phyloP scores from a whole-genome alignment of 2,329 filamentous ascomycete genomes.

The Ceratocystis huliohia region DNA sequence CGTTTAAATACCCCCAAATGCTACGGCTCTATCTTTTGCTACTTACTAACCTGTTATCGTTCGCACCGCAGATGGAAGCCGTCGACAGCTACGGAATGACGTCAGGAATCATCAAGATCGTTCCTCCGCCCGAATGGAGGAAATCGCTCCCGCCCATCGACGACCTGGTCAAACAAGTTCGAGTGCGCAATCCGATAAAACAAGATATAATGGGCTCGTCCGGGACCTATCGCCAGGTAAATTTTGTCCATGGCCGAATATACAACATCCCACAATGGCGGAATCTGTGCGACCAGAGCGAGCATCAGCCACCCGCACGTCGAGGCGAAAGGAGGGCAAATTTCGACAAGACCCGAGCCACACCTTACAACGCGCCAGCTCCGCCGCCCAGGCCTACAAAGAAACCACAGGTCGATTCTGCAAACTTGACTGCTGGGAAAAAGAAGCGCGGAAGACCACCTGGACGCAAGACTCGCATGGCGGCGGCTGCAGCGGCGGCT shows the following conservation, averaged over 20 bases:
- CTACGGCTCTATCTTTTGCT: neutral
- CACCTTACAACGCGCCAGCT: neutral
- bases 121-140: conserved; percentile 89
- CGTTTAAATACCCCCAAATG: neutral
- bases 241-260: conserved; percentile 87
- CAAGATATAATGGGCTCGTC: conserved; percentile 96
- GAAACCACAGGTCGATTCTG: neutral
- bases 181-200: conserved; percentile 92
- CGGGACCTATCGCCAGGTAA: conserved; percentile 91
- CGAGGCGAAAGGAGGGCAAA: conserved; percentile 67
- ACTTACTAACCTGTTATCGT: neutral
- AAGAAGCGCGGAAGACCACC: conserved; percentile 33
- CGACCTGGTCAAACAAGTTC: conserved; percentile 78
- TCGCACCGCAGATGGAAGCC: conserved; percentile 49
- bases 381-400: neutral
- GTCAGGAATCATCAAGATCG: conserved; percentile 90
- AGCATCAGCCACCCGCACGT: conserved; percentile 86
- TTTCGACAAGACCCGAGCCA: conserved; percentile 33
- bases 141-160: conserved; percentile 65
- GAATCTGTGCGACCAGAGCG: conserved; percentile 80
- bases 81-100: conserved; percentile 94
- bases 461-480: conserved; percentile 24
- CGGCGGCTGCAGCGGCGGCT: conserved; percentile 31
- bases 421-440: conserved; percentile 26
- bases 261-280: conserved; percentile 98